Evolutionary conservation across 331 rosid species (phyloP).

Genomic region (Saraca asoca): DNA sequence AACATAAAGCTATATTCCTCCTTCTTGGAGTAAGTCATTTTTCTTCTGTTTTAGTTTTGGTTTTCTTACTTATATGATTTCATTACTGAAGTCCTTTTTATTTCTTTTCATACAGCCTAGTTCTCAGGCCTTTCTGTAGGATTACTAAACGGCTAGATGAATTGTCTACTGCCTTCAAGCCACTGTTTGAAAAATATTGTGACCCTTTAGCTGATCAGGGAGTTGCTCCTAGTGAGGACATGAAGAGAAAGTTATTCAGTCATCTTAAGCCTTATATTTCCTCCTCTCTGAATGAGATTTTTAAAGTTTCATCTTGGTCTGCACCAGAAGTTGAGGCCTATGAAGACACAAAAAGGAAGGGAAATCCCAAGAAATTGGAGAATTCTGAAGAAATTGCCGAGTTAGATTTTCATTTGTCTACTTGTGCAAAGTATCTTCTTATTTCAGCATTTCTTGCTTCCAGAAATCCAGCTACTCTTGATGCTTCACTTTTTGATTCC

Average conservation of each 20-base stretch:
- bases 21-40: slow-evolving; percentile 64
- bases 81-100: slow-evolving; percentile 28
- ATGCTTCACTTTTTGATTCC: slow-evolving; percentile 87
- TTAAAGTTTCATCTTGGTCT: slow-evolving; percentile 58
- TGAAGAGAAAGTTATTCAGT: slow-evolving; percentile 60
- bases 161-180: slow-evolving; percentile 60
- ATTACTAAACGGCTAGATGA: slow-evolving; percentile 77
- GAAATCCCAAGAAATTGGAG: slow-evolving; percentile 48
- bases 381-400: slow-evolving; percentile 46
- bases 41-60: background rate
- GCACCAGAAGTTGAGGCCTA: slow-evolving; percentile 48
- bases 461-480: slow-evolving; percentile 94
- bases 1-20: slow-evolving; percentile 77
- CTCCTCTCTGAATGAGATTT: slow-evolving; percentile 71
- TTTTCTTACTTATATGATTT: slow-evolving; percentile 22
- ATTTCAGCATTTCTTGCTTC: slow-evolving; percentile 95
- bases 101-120: slow-evolving; percentile 58
- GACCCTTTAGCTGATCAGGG: slow-evolving; percentile 60
- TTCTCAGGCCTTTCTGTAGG: slow-evolving; percentile 69
- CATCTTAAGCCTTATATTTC: slow-evolving; percentile 63
- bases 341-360: slow-evolving; percentile 55
- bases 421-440: slow-evolving; percentile 88
- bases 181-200: slow-evolving; percentile 60
- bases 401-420: slow-evolving; percentile 78
- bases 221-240: slow-evolving; percentile 65